Evolutionary conservation across 2,329 filamentous ascomycete species (phyloP).

Genomic region (Aspergillus clavatus): DNA sequence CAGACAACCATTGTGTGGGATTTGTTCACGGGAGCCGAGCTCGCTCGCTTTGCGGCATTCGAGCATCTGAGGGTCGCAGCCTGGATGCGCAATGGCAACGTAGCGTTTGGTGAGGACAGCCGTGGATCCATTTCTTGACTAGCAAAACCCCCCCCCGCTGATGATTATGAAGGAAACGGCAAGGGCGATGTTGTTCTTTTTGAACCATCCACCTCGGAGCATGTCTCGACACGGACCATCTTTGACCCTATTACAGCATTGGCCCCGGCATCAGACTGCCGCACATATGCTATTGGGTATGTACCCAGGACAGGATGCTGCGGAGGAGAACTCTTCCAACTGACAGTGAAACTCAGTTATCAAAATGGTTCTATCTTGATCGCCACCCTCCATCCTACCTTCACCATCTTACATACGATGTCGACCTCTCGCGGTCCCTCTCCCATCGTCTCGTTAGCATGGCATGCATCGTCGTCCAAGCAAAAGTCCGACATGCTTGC

Average conservation of each 20-base stretch:
- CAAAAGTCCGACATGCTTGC: slow-evolving; percentile 98
- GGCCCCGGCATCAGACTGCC: slow-evolving; percentile 81
- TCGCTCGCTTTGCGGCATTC: slow-evolving; percentile 88
- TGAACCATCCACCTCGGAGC: slow-evolving; percentile 86
- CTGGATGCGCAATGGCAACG: slow-evolving; percentile 97
- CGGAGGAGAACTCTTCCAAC: too few relatives aligned
- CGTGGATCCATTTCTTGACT: background rate
- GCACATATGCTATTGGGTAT: slow-evolving; percentile 94
- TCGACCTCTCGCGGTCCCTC: slow-evolving; percentile 80
- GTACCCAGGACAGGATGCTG: slow-evolving; percentile 25
- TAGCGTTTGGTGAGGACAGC: slow-evolving; percentile 75
- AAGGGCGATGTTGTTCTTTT: slow-evolving; percentile 94
- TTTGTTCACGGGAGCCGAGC: slow-evolving; percentile 81
- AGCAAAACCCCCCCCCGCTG: background rate
- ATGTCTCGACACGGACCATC: slow-evolving; percentile 84
- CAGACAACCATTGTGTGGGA: slow-evolving; percentile 97
- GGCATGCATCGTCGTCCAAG: slow-evolving; percentile 93
- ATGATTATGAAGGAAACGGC: slow-evolving; percentile 64
- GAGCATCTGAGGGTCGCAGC: slow-evolving; percentile 77
- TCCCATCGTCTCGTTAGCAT: slow-evolving; percentile 78
- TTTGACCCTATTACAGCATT: slow-evolving; percentile 94
- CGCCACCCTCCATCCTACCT: slow-evolving; percentile 81
- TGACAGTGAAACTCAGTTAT: slow-evolving; percentile 56
- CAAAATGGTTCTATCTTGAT: slow-evolving; percentile 92
- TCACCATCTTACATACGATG: slow-evolving; percentile 89